These are phyloP conservation scores for Auricularia cornea DNA, from an alignment of 768 basidiomycete species.

Conservation along the genomic window DNA sequence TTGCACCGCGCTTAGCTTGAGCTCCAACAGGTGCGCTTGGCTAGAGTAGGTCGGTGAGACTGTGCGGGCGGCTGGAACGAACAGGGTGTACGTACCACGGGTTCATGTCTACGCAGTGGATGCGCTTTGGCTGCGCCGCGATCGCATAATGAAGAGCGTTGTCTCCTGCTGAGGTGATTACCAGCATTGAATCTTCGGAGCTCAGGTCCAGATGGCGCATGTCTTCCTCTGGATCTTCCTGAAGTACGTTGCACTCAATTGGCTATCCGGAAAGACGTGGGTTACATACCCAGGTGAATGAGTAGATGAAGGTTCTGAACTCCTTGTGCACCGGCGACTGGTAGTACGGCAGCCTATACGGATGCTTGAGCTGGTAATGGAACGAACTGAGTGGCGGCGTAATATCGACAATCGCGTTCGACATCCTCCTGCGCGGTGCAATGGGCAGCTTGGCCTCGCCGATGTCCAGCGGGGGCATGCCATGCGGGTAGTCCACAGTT, in stretches of 20 bases:
- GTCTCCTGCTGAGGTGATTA: constrained; percentile 72
- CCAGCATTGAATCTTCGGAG: constrained; percentile 55
- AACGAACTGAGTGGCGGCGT: constrained; percentile 51
- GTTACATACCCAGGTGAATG: constrained; percentile 48
- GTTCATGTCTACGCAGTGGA: constrained; percentile 71
- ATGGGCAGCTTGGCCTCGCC: constrained; percentile 15
- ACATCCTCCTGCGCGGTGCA: background rate
- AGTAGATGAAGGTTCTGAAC: constrained; percentile 54
- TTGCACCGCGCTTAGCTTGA: constrained; percentile 63
- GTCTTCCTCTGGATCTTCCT: constrained; percentile 67
- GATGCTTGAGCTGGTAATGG: constrained; percentile 51
- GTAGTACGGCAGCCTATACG: constrained; percentile 64
- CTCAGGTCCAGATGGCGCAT: constrained; percentile 54
- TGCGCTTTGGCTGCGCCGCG: constrained; percentile 47
- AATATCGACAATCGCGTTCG: constrained; percentile 33
- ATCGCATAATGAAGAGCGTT: constrained; percentile 76
- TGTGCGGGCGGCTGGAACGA: background rate
- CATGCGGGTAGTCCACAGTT: constrained; percentile 26
- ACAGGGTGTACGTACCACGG: constrained; percentile 33
- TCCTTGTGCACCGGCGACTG: constrained; percentile 62
- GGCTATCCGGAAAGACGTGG: constrained; percentile 10
- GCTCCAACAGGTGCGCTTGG: constrained; percentile 70
- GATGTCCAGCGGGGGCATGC: constrained; percentile 34
- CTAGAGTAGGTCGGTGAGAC: constrained; percentile 22
- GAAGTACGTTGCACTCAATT: constrained; percentile 16